Evolutionary conservation across 2,329 filamentous ascomycete genomes (phyloP), one percentile per base, ranked within the genome.

Genomic region (Hysterium pulicare): DNA sequence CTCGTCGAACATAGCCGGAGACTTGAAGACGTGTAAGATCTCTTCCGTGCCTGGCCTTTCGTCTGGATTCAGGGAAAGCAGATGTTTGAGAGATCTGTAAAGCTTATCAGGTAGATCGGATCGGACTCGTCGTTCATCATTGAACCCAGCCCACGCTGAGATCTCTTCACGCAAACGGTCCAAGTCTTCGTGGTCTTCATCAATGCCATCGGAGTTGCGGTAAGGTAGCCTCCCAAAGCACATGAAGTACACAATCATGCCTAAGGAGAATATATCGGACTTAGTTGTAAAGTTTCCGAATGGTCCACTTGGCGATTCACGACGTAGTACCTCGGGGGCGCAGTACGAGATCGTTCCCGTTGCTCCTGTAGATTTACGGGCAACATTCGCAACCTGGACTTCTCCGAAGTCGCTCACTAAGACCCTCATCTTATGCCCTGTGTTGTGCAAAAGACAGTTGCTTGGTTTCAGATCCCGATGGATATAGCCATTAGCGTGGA

Each of bases 161-260:
- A 98, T 97, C 65, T 98, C 93, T 3, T 77, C 84, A 32, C 90
- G 82, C 22, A 98, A 76, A 51, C 83, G 74, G 54, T 96, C 90
- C 4, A 96, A 75, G 51, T 97, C 90, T 62, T 98, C 93, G 42
- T 89, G 83, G 59, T 97, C 91, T 64, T 97, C 91, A 46, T 95
- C 82, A 17, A 94, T 76, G 3, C 84, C 77, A 60, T 97, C 91
- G 40, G 90, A 88, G 54, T 85, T 87, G 19, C 71, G 75, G 61
- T 97, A 98, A 0, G 93, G 93, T 9, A 98, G 76, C 35, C 84
- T 79, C 1, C 86, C 88, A 62, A 98, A 98, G 64, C 93, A 98
- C 76, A 98, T 86, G 61, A 98, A 98, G 66, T 97, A 95, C 3
- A 98, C 77, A 42, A 97, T 97, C 91, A 98, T 96, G 37, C 93